phyloP scores from a whole-genome alignment of 805 yeast genomes.

The Yarrowia sp. region DNA sequence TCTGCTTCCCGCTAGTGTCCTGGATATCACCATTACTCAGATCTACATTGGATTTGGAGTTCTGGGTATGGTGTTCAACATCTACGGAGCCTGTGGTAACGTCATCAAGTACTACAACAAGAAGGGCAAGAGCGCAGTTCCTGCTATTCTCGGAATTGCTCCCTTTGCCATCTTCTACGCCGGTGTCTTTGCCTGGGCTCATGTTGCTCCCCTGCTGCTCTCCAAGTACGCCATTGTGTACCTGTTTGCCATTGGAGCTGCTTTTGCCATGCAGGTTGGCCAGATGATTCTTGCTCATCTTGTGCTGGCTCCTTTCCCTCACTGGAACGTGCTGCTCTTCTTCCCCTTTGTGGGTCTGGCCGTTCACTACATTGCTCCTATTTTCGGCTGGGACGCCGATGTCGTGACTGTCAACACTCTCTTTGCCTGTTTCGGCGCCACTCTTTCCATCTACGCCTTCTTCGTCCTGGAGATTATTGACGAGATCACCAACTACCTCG shows the following conservation, averaged over 20 bases:
- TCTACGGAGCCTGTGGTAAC: slow-evolving; percentile 62
- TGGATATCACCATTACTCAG: slow-evolving; percentile 36
- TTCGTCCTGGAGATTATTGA: slow-evolving; percentile 73
- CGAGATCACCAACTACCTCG: slow-evolving; percentile 75
- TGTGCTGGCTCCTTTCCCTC: slow-evolving; percentile 74
- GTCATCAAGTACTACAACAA: slow-evolving; percentile 43
- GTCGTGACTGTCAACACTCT: slow-evolving; percentile 49
- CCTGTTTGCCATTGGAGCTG: slow-evolving; percentile 63
- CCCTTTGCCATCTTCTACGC: slow-evolving; percentile 66
- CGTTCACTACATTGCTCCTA: slow-evolving; percentile 29
- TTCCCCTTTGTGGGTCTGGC: slow-evolving; percentile 45
- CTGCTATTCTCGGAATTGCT: slow-evolving; percentile 47
- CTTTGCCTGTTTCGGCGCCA: slow-evolving; percentile 70
- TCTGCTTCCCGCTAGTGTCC: not conserved
- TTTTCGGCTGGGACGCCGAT: slow-evolving; percentile 38
- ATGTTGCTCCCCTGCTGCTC: slow-evolving; percentile 48
- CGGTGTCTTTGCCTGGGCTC: slow-evolving; percentile 45
- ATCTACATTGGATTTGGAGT: slow-evolving; percentile 52
- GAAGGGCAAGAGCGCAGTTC: slow-evolving; percentile 38
- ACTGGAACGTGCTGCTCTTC: slow-evolving; percentile 57
- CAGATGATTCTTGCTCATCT: slow-evolving; percentile 84
- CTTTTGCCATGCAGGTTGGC: slow-evolving; percentile 84
- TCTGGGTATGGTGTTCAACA: slow-evolving; percentile 61
- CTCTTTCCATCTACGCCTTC: slow-evolving; percentile 67
- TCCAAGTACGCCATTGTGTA: slow-evolving; percentile 48